Evolutionary conservation across 495 filamentous ascomycete genomes (phyloP), one percentile per base, ranked within the genome.

Genomic region (Penicillium paxilli): DNA sequence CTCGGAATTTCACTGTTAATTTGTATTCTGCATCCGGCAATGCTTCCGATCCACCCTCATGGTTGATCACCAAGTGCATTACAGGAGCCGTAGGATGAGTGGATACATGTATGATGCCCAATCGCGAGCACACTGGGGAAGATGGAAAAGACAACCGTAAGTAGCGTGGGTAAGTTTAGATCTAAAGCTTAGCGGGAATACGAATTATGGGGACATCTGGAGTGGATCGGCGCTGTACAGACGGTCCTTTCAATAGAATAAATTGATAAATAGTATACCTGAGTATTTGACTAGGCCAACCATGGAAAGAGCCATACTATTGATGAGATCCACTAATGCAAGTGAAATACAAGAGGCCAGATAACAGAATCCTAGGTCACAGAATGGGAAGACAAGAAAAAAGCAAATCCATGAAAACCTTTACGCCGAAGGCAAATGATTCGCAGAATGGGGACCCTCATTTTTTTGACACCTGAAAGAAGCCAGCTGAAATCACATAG

Each of bases 251-350:
- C 17, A 16, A 38, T 9, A 38, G 5, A 7, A 19, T 38, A 38
- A 19, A 16, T 59, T 19, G n/a, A 19, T 38, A 38, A 19, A 16
- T 59, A 46, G 30, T 62, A 59, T 55, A 65, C 19, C 26, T 38
- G 35, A 38, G 57, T 55, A 65, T n/a, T 33, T 38, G 35, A 38
- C 35, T 38, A 20, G 16, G 4, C 35, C 35, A 16, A 38, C 14
- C 35, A 38, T 19, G 16, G 16, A 38, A 38, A 38, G 3, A 38
- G 14, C 3, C n/a, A n/a, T n/a, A 16, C 16, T 16, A 38, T 38
- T 38, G 35, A 19, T 19, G n/a, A 8, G 14, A 38, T 16, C 35
- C 35, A 38, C 35, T 38, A 38, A 38, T 38, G 16, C 16, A 38
- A 38, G 40, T 14, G 20, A 42, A 42, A 21, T 11, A n/a, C 4